phyloP scores from a whole-genome alignment of 164 flowering plant genomes.

The Amborella trichopoda region DNA sequence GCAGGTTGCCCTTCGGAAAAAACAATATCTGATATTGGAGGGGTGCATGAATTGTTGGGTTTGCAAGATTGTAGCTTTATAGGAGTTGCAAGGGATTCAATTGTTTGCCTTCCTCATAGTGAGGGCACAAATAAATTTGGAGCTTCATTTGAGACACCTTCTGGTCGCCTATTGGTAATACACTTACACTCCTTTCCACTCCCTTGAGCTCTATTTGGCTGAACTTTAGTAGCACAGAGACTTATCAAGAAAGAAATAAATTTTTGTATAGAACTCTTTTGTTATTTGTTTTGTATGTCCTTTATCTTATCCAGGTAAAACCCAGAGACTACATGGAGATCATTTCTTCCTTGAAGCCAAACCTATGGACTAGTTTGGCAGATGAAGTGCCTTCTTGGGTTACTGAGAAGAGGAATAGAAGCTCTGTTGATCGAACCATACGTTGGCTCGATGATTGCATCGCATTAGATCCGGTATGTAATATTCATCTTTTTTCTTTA shows the following conservation, averaged over 20 bases:
- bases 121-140: slow-evolving; percentile 45
- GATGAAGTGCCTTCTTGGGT: slow-evolving; percentile 93
- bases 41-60: slow-evolving; percentile 54
- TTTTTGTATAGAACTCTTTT: neutral
- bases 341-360: slow-evolving; percentile 61
- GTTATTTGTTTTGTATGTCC: neutral
- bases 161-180: slow-evolving; percentile 64
- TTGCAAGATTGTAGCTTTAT: slow-evolving; percentile 46
- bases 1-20: slow-evolving; percentile 44
- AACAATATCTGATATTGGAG: slow-evolving; percentile 62
- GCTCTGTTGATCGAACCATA: slow-evolving; percentile 75
- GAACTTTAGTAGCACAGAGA: too few species aligned
- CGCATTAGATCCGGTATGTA: slow-evolving; percentile 25
- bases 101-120: slow-evolving; percentile 50
- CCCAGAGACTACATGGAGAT: slow-evolving; percentile 61
- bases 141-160: slow-evolving; percentile 74
- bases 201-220: too few species aligned
- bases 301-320: slow-evolving; percentile 33
- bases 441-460: slow-evolving; percentile 91
- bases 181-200: too few species aligned
- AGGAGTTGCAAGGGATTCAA: slow-evolving; percentile 67
- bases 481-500: neutral
- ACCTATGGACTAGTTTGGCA: slow-evolving; percentile 65
- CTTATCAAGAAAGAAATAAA: too few species aligned
- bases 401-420: slow-evolving; percentile 54